These are phyloP conservation scores for Aureobasidium sp. DNA, from an alignment of 2,329 filamentous ascomycete species.

Conservation along the genomic window DNA sequence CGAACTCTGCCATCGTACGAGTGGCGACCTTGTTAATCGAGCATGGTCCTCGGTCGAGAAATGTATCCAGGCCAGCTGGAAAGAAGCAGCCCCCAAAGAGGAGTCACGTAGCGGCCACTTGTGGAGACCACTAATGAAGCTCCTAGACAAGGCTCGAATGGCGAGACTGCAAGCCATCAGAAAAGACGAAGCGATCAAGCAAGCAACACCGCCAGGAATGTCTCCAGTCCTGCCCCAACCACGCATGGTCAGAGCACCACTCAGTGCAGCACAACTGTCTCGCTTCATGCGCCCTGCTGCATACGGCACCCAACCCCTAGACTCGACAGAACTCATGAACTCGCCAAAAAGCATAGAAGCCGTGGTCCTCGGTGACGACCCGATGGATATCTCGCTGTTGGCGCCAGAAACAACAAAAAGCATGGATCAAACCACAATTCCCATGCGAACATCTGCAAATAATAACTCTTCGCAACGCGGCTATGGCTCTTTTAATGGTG, in stretches of 20 bases:
- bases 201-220: conserved; percentile 6
- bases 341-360: conserved; percentile 22
- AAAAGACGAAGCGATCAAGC: conserved; percentile 23
- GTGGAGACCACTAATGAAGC: conserved; percentile 54
- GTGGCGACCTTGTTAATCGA: conserved; percentile 49
- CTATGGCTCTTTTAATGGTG: not conserved
- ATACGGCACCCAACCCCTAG: conserved; percentile 26
- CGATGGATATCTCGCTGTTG: conserved; percentile 11
- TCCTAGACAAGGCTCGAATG: conserved; percentile 51
- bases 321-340: conserved; percentile 26
- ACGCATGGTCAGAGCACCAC: conserved; percentile 24
- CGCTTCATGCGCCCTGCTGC: conserved; percentile 26
- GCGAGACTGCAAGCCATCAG: conserved; percentile 45
- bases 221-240: conserved; percentile 16
- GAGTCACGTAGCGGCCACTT: conserved; percentile 43
- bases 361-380: conserved; percentile 13
- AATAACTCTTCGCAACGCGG: not conserved
- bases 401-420: not conserved
- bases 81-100: conserved; percentile 21
- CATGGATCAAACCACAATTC: not conserved
- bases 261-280: conserved; percentile 27
- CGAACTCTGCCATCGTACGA: conserved; percentile 50
- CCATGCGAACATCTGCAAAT: not conserved
- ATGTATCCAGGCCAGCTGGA: conserved; percentile 36
- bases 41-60: conserved; percentile 52